phyloP scores from a whole-genome alignment of 139 green algal species.

The Micractinium conductrix region DNA sequence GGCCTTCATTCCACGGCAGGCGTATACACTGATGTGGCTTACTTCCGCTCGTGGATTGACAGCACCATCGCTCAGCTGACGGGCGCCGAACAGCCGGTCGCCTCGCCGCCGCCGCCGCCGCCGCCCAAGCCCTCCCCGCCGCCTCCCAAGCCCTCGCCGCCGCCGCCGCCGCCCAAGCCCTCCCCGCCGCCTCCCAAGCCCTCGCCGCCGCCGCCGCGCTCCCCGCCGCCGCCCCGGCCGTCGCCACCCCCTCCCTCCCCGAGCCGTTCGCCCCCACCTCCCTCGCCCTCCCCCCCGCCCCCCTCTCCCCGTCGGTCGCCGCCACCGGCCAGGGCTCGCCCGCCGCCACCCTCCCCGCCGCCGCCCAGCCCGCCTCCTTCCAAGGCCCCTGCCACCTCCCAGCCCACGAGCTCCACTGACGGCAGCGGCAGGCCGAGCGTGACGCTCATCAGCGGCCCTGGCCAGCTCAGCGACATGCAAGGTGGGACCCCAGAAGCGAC shows the following conservation, averaged over 20 bases:
- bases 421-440: not conserved
- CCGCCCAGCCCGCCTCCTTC: not conserved
- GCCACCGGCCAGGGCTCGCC: too few relatives aligned
- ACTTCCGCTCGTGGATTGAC: slow-evolving; percentile 27
- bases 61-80: too few relatives aligned
- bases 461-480: not conserved
- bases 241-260: slow-evolving; percentile 7
- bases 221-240: too few relatives aligned
- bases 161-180: too few relatives aligned
- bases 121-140: too few relatives aligned
- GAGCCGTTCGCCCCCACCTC: not conserved
- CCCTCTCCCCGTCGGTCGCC: not conserved
- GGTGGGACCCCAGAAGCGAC: too few relatives aligned
- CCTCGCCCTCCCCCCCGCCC: not conserved
- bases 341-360: not conserved
- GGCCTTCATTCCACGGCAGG: not conserved
- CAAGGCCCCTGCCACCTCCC: not conserved
- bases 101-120: too few relatives aligned
- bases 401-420: not conserved
- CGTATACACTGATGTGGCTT: slow-evolving; percentile 12
- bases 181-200: not conserved
- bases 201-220: not conserved
- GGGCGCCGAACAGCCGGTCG: too few relatives aligned
- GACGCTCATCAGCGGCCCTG: not conserved
- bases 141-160: too few relatives aligned